Evolutionary conservation across 345 rosid genomes (phyloP).

Genomic region (Angophora floribunda): DNA sequence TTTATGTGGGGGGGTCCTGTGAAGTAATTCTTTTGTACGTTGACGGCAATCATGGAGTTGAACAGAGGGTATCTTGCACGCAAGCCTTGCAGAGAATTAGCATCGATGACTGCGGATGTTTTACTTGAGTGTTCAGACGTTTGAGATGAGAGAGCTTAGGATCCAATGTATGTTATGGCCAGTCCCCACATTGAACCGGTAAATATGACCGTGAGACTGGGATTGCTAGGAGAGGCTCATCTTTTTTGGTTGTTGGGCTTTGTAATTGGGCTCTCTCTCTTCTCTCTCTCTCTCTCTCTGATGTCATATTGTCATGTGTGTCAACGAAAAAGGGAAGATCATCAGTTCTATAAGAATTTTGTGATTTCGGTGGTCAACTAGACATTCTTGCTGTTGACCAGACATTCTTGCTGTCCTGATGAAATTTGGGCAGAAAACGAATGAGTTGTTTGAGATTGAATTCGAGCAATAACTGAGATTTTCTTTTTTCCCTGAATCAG

Average conservation of each 20-base stretch:
- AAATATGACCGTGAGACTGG: background rate
- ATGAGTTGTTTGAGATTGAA: background rate
- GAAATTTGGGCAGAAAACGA: background rate
- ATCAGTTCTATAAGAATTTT: background rate
- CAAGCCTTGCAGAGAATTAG: background rate
- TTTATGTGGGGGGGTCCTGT: background rate
- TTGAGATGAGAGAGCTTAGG: background rate
- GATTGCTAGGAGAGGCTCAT: background rate
- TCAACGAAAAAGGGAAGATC: background rate
- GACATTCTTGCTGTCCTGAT: background rate
- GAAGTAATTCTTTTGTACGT: background rate
- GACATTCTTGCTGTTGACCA: background rate
- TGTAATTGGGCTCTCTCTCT: background rate
- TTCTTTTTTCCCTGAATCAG: slow-evolving; percentile 1
- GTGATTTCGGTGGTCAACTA: background rate
- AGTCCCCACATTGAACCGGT: background rate
- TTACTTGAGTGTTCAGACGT: background rate
- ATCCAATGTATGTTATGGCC: background rate
- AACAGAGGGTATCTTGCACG: background rate
- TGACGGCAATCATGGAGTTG: background rate
- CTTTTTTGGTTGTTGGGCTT: background rate
- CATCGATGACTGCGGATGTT: background rate
- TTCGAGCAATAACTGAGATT: background rate
- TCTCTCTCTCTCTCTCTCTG: background rate
- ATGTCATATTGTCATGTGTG: background rate